Evolutionary conservation across 208 protist genomes (phyloP).

Genomic region (Herpetomonas muscarum): DNA sequence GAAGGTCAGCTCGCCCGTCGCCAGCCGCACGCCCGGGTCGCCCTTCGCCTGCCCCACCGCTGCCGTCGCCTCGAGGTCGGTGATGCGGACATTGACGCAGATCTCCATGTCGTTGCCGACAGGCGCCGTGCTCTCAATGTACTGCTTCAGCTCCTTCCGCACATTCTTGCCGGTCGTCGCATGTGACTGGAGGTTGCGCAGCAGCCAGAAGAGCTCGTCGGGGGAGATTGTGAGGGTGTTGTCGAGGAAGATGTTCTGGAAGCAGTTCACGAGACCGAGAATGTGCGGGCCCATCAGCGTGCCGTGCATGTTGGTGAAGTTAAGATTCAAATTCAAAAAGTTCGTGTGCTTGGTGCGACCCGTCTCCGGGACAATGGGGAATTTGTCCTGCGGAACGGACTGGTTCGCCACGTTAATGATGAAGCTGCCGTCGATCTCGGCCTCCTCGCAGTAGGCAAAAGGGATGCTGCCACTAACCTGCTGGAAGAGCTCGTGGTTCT

Average conservation of each 20-base stretch:
- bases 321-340: conserved; percentile 63
- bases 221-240: conserved; percentile 55
- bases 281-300: conserved; percentile 68
- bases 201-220: conserved; percentile 84
- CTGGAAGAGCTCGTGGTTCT: conserved; percentile 59
- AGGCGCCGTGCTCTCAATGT: conserved; percentile 53
- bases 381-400: conserved; percentile 39
- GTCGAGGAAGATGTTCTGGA: conserved; percentile 75
- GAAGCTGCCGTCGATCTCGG: conserved; percentile 55
- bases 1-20: conserved; percentile 49
- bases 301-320: conserved; percentile 51
- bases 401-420: conserved; percentile 69
- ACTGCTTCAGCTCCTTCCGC: conserved; percentile 70
- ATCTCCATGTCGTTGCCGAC: conserved; percentile 64
- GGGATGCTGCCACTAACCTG: conserved; percentile 32
- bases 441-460: conserved; percentile 36
- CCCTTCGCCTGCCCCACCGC: conserved; percentile 15
- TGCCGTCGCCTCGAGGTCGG: conserved; percentile 41
- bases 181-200: conserved; percentile 73
- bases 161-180: conserved; percentile 65
- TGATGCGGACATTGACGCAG: conserved; percentile 40
- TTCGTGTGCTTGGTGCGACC: conserved; percentile 56
- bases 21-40: conserved; percentile 31
- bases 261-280: conserved; percentile 41
- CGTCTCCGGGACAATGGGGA: conserved; percentile 38